Evolutionary conservation across 305 asterid genomes (phyloP).

Genomic region (Fraxinus platypoda): DNA sequence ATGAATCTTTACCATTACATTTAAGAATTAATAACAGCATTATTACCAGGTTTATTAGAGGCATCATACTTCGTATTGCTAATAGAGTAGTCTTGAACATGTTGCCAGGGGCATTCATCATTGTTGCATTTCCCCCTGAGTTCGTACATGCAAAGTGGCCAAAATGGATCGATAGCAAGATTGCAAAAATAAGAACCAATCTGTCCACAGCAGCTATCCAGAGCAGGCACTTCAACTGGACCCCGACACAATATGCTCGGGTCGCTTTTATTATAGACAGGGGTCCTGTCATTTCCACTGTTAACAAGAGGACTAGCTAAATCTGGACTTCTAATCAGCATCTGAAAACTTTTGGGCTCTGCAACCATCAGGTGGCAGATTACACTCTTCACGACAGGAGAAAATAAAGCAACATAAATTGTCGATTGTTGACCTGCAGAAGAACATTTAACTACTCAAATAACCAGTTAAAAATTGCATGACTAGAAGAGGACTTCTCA

Average conservation of each 20-base stretch:
- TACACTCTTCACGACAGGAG: slow-evolving; percentile 36
- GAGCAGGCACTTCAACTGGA: slow-evolving; percentile 14
- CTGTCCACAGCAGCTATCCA: slow-evolving; percentile 23
- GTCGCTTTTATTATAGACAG: slow-evolving; percentile 1
- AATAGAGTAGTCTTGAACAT: slow-evolving; percentile 34
- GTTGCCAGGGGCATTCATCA: slow-evolving; percentile 50
- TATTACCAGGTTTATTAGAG: slow-evolving; percentile 24
- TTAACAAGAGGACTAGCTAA: slow-evolving; percentile 21
- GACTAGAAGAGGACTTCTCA: slow-evolving; percentile 7
- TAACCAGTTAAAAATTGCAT: slow-evolving; percentile 10
- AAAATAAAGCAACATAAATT: slow-evolving; percentile 21
- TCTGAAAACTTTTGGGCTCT: slow-evolving; percentile 23
- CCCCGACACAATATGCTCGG: slow-evolving; percentile 7
- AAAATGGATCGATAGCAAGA: slow-evolving; percentile 39
- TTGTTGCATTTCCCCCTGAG: slow-evolving; percentile 58
- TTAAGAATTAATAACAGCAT: not conserved
- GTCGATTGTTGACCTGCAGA: slow-evolving; percentile 25
- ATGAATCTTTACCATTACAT: not conserved
- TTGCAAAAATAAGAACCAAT: slow-evolving; percentile 42
- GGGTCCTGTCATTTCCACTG: slow-evolving; percentile 11
- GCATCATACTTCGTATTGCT: slow-evolving; percentile 7
- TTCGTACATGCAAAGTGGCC: slow-evolving; percentile 58
- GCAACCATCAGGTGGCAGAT: slow-evolving; percentile 25
- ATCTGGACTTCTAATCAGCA: slow-evolving; percentile 22
- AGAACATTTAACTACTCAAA: slow-evolving; percentile 4